A percentile compares a stretch with the other conserved stretches of the same genome.
phyloP scores from a whole-genome alignment of 2,329 filamentous ascomycete genomes.

The Hypoxylon sp. region DNA sequence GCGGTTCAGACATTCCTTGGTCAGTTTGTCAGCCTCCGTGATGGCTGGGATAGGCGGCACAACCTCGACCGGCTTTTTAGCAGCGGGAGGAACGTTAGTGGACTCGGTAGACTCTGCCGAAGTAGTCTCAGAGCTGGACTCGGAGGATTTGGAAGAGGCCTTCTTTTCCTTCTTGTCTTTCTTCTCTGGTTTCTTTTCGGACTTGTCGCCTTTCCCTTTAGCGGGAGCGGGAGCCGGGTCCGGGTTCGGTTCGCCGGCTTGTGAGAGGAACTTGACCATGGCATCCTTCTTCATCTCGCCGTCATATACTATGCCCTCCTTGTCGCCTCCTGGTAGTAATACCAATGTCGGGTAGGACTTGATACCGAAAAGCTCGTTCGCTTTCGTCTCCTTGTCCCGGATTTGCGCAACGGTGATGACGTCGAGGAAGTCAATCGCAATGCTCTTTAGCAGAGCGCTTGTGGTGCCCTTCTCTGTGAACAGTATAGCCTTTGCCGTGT shows the following conservation, averaged over 20 bases:
- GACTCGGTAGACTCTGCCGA: constrained; percentile 53
- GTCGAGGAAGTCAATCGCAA: constrained; percentile 92
- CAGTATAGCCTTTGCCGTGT: constrained; percentile 84
- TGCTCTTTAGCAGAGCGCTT: constrained; percentile 81
- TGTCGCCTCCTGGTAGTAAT: constrained; percentile 78
- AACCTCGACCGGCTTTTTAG: constrained; percentile 65
- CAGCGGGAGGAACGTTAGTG: constrained; percentile 51
- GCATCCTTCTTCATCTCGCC: constrained; percentile 88
- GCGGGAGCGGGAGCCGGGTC: constrained; percentile 60
- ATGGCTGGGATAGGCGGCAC: constrained; percentile 76
- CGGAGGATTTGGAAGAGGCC: constrained; percentile 60
- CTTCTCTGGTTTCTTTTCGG: constrained; percentile 50
- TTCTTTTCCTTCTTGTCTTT: constrained; percentile 58
- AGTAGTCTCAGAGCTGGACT: constrained; percentile 57
- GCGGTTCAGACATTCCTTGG: constrained; percentile 77
- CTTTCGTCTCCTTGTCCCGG: constrained; percentile 80
- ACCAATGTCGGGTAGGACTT: constrained; percentile 83
- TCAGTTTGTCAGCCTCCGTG: constrained; percentile 71
- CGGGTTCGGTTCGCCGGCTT: constrained; percentile 82
- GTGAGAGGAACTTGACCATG: constrained; percentile 85
- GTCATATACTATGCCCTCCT: constrained; percentile 78
- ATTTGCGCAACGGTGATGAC: constrained; percentile 85
- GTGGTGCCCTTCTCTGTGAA: constrained; percentile 95
- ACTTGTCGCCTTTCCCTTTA: constrained; percentile 50
- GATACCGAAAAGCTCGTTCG: constrained; percentile 80